Conservation (phyloP, 306 rosid species). For the Begonia peltatifolia region DNA sequence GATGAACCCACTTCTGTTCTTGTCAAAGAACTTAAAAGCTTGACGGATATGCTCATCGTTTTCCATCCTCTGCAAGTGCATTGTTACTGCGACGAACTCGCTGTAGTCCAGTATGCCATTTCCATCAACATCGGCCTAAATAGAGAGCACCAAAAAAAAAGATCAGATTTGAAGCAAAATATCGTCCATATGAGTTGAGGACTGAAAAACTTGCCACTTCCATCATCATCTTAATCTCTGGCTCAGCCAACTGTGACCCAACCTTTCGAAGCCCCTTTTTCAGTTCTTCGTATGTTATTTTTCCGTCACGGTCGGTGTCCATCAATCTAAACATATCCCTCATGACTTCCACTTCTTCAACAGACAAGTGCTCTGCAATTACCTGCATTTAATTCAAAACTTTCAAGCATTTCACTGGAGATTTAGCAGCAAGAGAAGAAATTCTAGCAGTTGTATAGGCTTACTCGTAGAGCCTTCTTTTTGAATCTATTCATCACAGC, state of each 20-base stretch:
- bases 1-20: slow-evolving; percentile 78
- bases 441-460: slow-evolving; percentile 3
- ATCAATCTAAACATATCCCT: slow-evolving; percentile 91
- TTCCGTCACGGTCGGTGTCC: slow-evolving; percentile 93
- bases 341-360: slow-evolving; percentile 95
- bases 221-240: slow-evolving; percentile 97
- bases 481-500: slow-evolving; percentile 96
- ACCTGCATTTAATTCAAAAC: slow-evolving; percentile 41
- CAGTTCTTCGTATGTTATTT: slow-evolving; percentile 74
- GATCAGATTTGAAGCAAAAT: not conserved
- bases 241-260: slow-evolving; percentile 94
- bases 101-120: slow-evolving; percentile 96
- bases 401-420: too few species aligned
- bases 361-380: slow-evolving; percentile 88
- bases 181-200: not conserved
- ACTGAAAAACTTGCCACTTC: slow-evolving; percentile 61
- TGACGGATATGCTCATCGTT: slow-evolving; percentile 79
- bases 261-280: slow-evolving; percentile 81
- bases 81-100: slow-evolving; percentile 95
- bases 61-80: slow-evolving; percentile 96
- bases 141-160: not conserved
- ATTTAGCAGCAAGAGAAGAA: too few species aligned
- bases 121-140: slow-evolving; percentile 96
- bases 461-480: slow-evolving; percentile 91
- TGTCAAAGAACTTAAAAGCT: slow-evolving; percentile 84